Conservation (phyloP, 2,329 filamentous ascomycete genomes). For the Chaetomiaceae sp. region DNA sequence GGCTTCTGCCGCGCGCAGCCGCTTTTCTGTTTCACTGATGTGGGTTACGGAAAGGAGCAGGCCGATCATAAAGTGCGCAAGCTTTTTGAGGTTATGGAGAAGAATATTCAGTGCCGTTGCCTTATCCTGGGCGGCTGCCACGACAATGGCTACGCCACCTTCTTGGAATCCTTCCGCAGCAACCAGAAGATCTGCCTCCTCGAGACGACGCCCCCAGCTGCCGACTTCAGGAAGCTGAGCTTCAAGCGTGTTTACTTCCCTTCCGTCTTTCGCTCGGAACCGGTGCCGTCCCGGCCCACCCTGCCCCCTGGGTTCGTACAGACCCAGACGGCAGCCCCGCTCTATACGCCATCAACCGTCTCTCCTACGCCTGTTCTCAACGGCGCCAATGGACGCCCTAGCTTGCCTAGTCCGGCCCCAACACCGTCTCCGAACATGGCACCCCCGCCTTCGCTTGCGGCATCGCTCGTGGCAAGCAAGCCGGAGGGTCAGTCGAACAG, state of each 20-base stretch:
- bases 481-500: slow-evolving; percentile 7
- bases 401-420: slow-evolving; percentile 4
- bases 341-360: background rate
- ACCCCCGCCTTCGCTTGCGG: background rate
- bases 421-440: slow-evolving; percentile 5
- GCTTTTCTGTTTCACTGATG: slow-evolving; percentile 32
- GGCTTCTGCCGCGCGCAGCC: slow-evolving; percentile 31
- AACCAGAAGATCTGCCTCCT: slow-evolving; percentile 30
- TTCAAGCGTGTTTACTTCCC: slow-evolving; percentile 27
- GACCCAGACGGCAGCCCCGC: background rate
- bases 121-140: slow-evolving; percentile 31
- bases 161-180: slow-evolving; percentile 29
- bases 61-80: slow-evolving; percentile 32
- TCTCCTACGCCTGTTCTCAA: slow-evolving; percentile 1
- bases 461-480: background rate
- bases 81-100: slow-evolving; percentile 31
- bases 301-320: background rate
- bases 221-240: slow-evolving; percentile 27
- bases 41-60: slow-evolving; percentile 31
- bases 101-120: slow-evolving; percentile 28
- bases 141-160: slow-evolving; percentile 32
- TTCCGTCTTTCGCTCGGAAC: slow-evolving; percentile 29
- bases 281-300: slow-evolving; percentile 12
- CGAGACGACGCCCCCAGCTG: slow-evolving; percentile 28
- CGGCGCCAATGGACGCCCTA: background rate